Evolutionary conservation across 495 filamentous ascomycete genomes (phyloP).

Genomic region (Clohesyomyces aquaticus): DNA sequence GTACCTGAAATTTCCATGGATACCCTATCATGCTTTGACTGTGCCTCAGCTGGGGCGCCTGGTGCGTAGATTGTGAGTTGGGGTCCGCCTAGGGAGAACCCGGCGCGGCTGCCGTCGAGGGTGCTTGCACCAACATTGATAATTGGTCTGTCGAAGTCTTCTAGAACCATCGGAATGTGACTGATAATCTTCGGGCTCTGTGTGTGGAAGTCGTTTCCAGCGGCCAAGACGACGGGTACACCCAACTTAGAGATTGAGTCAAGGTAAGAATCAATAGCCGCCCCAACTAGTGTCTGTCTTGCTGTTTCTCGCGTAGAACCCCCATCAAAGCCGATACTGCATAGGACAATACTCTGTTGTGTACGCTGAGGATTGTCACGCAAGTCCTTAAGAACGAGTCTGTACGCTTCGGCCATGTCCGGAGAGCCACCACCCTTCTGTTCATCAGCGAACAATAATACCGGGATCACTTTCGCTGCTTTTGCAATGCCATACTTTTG

Average conservation of each 20-base stretch:
- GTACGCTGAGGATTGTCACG: neutral
- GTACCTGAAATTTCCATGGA: neutral
- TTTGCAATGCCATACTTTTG: constrained; percentile 11
- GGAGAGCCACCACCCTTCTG: neutral
- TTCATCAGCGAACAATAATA: too few relatives aligned
- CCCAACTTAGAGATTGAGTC: neutral
- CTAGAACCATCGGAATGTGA: neutral
- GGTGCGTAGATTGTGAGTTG: constrained; percentile 8
- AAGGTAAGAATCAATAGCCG: neutral
- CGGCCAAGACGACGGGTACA: neutral
- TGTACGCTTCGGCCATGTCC: neutral
- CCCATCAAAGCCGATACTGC: neutral
- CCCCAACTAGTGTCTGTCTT: neutral
- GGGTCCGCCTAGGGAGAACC: neutral
- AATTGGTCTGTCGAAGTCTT: neutral
- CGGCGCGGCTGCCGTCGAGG: neutral
- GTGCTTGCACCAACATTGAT: constrained; percentile 10
- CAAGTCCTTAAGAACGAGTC: neutral
- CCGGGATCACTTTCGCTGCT: constrained; percentile 6
- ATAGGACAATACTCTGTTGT: neutral
- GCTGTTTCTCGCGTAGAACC: too few relatives aligned
- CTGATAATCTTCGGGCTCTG: neutral
- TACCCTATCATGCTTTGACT: neutral
- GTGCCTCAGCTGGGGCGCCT: neutral
- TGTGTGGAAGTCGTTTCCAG: neutral